Conservation (phyloP, 139 green algal genomes). For the Chlamydomonas incerta region DNA sequence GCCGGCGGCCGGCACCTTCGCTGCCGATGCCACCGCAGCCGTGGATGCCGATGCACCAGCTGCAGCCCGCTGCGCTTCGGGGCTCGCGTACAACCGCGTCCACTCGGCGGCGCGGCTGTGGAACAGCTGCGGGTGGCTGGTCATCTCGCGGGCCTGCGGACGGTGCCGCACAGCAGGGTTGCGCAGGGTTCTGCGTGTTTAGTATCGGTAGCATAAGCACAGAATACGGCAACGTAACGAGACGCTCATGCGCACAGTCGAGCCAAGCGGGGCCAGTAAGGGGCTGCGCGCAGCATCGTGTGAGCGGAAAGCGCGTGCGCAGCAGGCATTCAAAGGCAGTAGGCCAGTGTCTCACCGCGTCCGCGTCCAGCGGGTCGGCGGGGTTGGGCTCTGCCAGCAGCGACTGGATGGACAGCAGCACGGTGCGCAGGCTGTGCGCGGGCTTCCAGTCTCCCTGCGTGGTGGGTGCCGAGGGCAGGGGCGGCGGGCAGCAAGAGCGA, state of each 20-base stretch:
- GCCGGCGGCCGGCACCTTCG: too few relatives aligned
- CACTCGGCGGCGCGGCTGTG: not conserved
- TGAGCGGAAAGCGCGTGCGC: too few relatives aligned
- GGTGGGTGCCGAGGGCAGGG: too few relatives aligned
- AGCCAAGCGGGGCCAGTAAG: too few relatives aligned
- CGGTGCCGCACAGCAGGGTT: too few relatives aligned
- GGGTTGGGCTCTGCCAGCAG: conserved; percentile 77
- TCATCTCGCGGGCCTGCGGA: conserved; percentile 11
- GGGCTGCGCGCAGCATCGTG: too few relatives aligned
- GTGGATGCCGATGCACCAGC: too few relatives aligned
- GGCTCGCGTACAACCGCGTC: not conserved
- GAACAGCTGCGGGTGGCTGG: conserved; percentile 8
- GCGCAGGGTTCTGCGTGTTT: not conserved
- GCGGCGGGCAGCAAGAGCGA: not conserved
- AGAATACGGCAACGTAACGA: too few relatives aligned
- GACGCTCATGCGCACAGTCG: too few relatives aligned
- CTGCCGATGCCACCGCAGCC: too few relatives aligned
- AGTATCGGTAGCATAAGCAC: not conserved
- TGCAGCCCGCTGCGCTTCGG: not conserved
- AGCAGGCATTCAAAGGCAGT: too few relatives aligned
- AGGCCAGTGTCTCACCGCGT: not conserved
- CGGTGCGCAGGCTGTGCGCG: conserved; percentile 56
- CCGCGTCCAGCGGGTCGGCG: conserved; percentile 66
- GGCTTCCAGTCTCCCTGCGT: conserved; percentile 72
- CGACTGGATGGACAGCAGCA: conserved; percentile 67